Base-by-base conservation (phyloP, 169 alveolate genomes). In the Prorocentrum cordatum region DNA sequence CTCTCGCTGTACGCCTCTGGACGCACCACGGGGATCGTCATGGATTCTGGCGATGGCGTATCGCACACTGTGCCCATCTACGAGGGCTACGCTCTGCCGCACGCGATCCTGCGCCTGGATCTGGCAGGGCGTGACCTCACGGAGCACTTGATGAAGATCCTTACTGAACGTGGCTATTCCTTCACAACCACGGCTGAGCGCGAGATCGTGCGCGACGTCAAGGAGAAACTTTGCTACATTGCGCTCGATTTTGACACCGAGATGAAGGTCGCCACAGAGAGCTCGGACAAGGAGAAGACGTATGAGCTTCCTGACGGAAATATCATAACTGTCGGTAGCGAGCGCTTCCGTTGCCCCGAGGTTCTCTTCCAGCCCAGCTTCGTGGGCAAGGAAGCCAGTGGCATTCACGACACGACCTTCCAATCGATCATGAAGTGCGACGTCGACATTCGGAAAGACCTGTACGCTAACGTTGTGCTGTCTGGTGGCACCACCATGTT, bases 21-120 rank as follows among this genome's bases (percentile, higher is more conserved):
- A 66, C 96, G 99, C 92, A 98, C 99, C 77, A 98, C 99, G 64
- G 99, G 99, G 94, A 80, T 80, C 29, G 89, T 80, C 20, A 80
- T 80, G 89, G 99, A 98, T 93, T 96, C 99, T 62, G 99, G 99
- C 26, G 99, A 98, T 89, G 99, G 99, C 73, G 99, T 97, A 5
- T 94, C 99, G 26, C 99, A 97, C 95, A 97, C 99, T 58, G 99
- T 98, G 64, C 99, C 99, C 32, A 98, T 98, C 92, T 98, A 98
- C 94, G 99, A 98, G 93, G 99, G 99, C 27, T 98, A 98, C 93
- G 98, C 99, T 35, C 95, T 98, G 59, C 99, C 99, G 26, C 97
- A 95, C 88, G 99, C 99, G 38, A 98, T 98, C 92, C 93, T 95
- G 95, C 94, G 98, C 50, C 93, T 97, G 84, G 98, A 97, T 84